Percentiles rank a stretch among this genome's conserved stretches.
These are phyloP conservation scores for Lycium ferocissimum DNA, from an alignment of 257 asterid genomes.

Conservation along the genomic window DNA sequence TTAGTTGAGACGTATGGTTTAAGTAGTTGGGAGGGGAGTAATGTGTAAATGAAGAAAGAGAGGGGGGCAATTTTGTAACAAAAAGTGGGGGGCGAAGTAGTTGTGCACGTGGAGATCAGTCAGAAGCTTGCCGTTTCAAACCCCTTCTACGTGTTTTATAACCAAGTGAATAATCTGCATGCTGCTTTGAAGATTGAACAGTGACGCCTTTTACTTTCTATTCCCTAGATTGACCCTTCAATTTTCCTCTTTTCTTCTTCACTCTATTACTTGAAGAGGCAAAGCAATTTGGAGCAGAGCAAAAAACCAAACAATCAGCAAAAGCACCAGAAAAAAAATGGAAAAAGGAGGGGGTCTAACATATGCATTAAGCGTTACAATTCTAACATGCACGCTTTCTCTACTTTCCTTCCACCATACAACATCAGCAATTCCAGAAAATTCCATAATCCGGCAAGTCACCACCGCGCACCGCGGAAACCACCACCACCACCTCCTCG, in stretches of 20 bases:
- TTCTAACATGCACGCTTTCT: conserved; percentile 58
- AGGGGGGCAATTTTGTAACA: background rate
- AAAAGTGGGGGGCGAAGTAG: background rate
- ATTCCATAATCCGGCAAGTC: conserved; percentile 67
- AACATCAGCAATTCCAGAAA: conserved; percentile 25
- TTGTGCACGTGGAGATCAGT: conserved; percentile 27
- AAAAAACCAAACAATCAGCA: background rate
- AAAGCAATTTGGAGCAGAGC: background rate
- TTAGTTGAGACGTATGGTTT: too few species aligned
- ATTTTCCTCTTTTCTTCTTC: background rate
- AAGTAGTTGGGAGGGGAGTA: background rate
- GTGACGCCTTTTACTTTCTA: background rate
- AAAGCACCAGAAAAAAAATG: conserved; percentile 34
- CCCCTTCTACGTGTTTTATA: conserved; percentile 17
- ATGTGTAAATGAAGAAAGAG: background rate
- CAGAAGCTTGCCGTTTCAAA: conserved; percentile 7
- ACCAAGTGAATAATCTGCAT: conserved; percentile 16
- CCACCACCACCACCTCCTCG: conserved; percentile 54
- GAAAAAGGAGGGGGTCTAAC: conserved; percentile 49
- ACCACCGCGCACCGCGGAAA: conserved; percentile 39
- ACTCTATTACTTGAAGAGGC: background rate
- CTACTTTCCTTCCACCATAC: background rate
- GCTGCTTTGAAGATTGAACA: background rate
- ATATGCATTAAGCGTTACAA: conserved; percentile 39
- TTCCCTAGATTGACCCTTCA: conserved; percentile 28